Evolutionary conservation across 805 yeast species (phyloP).

Genomic region (Candida piceae): DNA sequence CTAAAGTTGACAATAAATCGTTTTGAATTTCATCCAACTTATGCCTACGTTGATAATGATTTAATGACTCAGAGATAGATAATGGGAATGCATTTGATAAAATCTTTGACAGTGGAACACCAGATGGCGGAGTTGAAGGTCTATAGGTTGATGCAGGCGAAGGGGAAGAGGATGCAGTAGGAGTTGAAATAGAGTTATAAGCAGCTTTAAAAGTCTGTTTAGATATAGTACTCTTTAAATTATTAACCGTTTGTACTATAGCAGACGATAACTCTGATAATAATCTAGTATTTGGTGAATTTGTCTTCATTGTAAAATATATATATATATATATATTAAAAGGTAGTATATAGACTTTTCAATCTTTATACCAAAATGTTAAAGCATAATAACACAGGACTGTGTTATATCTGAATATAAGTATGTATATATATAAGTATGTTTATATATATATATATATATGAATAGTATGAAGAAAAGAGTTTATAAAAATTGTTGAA

Average conservation of each 20-base stretch:
- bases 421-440: no score
- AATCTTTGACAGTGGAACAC: conserved; percentile 54
- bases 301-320: no score
- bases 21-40: conserved; percentile 31
- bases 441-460: no score
- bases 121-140: conserved; percentile 61
- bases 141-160: conserved; percentile 27
- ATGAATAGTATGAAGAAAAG: no score
- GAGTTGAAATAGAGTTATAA: neutral
- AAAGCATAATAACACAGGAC: no score
- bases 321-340: no score
- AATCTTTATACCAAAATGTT: no score
- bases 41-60: conserved; percentile 39
- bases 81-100: conserved; percentile 56
- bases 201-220: neutral
- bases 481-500: no score
- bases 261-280: neutral
- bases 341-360: no score
- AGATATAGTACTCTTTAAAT: neutral
- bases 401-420: no score
- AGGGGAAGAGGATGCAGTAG: neutral
- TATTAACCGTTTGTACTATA: neutral
- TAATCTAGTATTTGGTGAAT: neutral
- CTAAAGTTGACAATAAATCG: conserved; percentile 45
- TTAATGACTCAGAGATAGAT: conserved; percentile 43